Percentiles rank a stretch among this genome's conserved stretches.
Conservation (phyloP, 1,284 basidiomycete species). For the Austroboletus rostrupii region DNA sequence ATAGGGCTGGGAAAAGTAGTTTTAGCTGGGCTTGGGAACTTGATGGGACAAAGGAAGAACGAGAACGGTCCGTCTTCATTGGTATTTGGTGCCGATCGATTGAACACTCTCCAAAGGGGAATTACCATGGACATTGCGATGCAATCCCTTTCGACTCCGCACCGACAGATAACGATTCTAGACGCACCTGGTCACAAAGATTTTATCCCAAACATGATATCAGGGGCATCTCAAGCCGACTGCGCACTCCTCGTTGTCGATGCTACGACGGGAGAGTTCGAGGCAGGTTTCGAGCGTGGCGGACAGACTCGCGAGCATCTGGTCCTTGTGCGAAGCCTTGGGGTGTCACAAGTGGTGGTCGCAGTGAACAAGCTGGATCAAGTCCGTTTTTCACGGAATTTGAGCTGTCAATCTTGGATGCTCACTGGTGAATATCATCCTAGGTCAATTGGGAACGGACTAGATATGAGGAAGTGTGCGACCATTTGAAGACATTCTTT, state of each 20-base stretch:
- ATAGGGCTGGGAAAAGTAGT: constrained; percentile 87
- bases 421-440: constrained; percentile 11
- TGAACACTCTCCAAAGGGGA: constrained; percentile 51
- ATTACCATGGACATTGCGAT: constrained; percentile 97
- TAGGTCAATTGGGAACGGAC: constrained; percentile 81
- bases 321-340: constrained; percentile 87
- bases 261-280: constrained; percentile 87
- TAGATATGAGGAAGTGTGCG: constrained; percentile 85
- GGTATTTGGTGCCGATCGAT: constrained; percentile 3
- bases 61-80: constrained; percentile 68
- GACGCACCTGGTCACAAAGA: constrained; percentile 97
- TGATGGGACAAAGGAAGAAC: constrained; percentile 90
- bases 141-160: constrained; percentile 75
- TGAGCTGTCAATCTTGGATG: background rate
- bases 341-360: constrained; percentile 90
- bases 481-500: constrained; percentile 77
- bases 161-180: constrained; percentile 84
- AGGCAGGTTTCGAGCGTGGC: constrained; percentile 90
- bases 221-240: constrained; percentile 95
- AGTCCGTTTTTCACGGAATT: constrained; percentile 39
- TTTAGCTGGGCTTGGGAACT: constrained; percentile 99
- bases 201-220: constrained; percentile 99
- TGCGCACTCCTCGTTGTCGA: constrained; percentile 95
- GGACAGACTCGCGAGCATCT: constrained; percentile 98
- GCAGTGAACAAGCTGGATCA: constrained; percentile 95